Evolutionary conservation across 805 yeast genomes (phyloP).

Genomic region (Lachancea dasiensis): DNA sequence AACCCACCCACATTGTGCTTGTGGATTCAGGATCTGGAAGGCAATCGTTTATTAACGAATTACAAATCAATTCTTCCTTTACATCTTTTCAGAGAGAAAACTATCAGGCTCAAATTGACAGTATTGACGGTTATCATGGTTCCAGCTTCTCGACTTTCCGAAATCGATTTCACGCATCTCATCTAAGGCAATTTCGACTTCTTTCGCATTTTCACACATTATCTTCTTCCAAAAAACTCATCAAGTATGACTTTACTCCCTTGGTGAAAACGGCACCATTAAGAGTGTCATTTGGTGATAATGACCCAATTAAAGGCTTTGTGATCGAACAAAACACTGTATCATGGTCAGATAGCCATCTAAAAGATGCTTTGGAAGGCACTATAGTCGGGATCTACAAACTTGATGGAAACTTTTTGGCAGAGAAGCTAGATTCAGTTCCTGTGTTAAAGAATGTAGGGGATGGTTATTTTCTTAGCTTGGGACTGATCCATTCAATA

Average conservation of each 20-base stretch:
- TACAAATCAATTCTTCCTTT: slow-evolving; percentile 26
- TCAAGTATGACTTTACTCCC: slow-evolving; percentile 39
- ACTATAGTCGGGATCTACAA: slow-evolving; percentile 32
- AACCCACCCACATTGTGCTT: slow-evolving; percentile 54
- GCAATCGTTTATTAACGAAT: slow-evolving; percentile 22
- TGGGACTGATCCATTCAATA: slow-evolving; percentile 65
- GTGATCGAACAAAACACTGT: slow-evolving; percentile 32
- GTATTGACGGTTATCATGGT: slow-evolving; percentile 11
- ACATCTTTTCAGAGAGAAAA: slow-evolving; percentile 25
- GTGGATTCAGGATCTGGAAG: slow-evolving; percentile 36
- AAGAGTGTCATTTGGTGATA: slow-evolving; percentile 34
- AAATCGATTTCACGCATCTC: slow-evolving; percentile 43
- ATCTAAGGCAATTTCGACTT: slow-evolving; percentile 46
- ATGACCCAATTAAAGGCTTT: slow-evolving; percentile 35
- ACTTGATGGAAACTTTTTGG: slow-evolving; percentile 11
- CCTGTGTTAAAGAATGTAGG: slow-evolving; percentile 20
- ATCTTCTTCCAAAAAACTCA: slow-evolving; percentile 2
- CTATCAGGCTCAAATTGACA: slow-evolving; percentile 24
- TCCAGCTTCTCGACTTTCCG: slow-evolving; percentile 5
- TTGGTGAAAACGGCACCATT: slow-evolving; percentile 37
- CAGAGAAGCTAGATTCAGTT: slow-evolving; percentile 16
- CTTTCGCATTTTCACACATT: slow-evolving; percentile 49
- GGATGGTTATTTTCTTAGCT: slow-evolving; percentile 14
- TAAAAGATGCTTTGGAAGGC: slow-evolving; percentile 34
- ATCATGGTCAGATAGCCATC: slow-evolving; percentile 28